phyloP scores from a whole-genome alignment of 139 green algal species.

The Pleodorina starrii region DNA sequence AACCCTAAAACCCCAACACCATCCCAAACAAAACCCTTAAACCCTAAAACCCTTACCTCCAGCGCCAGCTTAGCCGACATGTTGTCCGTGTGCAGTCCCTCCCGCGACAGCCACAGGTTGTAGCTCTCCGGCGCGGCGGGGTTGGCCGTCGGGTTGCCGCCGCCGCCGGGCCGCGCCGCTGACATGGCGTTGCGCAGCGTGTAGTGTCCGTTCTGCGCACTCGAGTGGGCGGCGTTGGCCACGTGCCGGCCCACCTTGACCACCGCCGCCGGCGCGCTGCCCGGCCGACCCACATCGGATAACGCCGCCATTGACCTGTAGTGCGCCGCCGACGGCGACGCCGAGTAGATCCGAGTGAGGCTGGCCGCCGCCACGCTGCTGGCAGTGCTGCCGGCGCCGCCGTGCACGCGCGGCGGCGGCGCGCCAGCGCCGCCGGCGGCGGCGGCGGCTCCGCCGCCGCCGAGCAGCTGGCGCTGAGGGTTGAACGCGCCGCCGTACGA shows the following conservation, averaged over 20 bases:
- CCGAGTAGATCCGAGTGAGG: conserved; percentile 44
- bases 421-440: background rate
- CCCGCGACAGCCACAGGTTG: conserved; percentile 46
- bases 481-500: conserved; percentile 1
- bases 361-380: background rate
- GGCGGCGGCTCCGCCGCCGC: background rate
- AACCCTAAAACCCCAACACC: too few relatives aligned
- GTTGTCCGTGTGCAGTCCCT: conserved; percentile 38
- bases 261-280: conserved; percentile 15
- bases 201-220: conserved; percentile 42
- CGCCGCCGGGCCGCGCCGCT: conserved; percentile 39
- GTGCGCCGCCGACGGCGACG: conserved; percentile 17
- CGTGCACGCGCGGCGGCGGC: background rate
- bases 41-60: conserved; percentile 49
- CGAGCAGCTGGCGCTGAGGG: background rate
- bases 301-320: background rate
- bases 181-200: conserved; percentile 46
- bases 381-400: background rate
- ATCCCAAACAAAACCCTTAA: too few relatives aligned
- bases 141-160: conserved; percentile 49
- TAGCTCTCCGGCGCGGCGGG: conserved; percentile 44
- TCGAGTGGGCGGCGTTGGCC: background rate
- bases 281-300: background rate
- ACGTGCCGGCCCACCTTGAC: conserved; percentile 37
- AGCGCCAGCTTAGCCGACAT: conserved; percentile 50